A percentile compares a stretch with the other conserved stretches of the same genome.
Conservation (phyloP, 2,329 filamentous ascomycete genomes). For the Orbilia oligospora region DNA sequence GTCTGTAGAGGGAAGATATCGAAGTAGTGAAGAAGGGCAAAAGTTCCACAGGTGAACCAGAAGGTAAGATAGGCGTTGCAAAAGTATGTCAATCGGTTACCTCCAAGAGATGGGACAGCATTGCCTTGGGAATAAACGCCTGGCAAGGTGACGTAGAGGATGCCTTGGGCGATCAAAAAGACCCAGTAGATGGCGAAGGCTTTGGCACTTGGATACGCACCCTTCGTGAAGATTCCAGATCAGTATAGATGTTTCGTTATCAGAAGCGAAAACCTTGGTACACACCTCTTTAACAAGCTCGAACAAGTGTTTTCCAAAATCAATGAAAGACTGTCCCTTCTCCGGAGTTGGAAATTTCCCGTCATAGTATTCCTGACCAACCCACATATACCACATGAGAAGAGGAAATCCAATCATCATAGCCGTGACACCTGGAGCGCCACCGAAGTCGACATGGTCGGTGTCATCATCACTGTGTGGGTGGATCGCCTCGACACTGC, state of each 20-base stretch:
- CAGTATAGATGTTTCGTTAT: background rate
- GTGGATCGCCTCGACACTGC: slow-evolving; percentile 48
- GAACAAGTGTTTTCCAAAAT: slow-evolving; percentile 81
- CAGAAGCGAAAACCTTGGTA: background rate
- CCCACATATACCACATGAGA: slow-evolving; percentile 99
- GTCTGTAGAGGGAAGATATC: slow-evolving; percentile 91
- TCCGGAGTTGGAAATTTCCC: slow-evolving; percentile 81
- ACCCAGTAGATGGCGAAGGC: slow-evolving; percentile 96
- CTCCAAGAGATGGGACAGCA: slow-evolving; percentile 83
- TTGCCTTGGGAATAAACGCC: slow-evolving; percentile 91
- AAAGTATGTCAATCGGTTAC: slow-evolving; percentile 92
- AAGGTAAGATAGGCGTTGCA: slow-evolving; percentile 91
- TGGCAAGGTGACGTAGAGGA: slow-evolving; percentile 86
- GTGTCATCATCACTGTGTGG: slow-evolving; percentile 65
- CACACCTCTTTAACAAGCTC: slow-evolving; percentile 78
- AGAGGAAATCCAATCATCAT: slow-evolving; percentile 96
- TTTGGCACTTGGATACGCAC: slow-evolving; percentile 84
- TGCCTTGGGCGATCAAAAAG: slow-evolving; percentile 87
- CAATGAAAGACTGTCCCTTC: slow-evolving; percentile 76
- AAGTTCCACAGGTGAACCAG: slow-evolving; percentile 84
- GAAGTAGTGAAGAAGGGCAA: slow-evolving; percentile 81
- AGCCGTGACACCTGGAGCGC: slow-evolving; percentile 80
- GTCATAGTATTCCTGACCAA: slow-evolving; percentile 92
- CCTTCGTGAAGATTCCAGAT: slow-evolving; percentile 65
- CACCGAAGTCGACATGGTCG: slow-evolving; percentile 84